Base-by-base conservation (phyloP, 176 grass and related monocot genomes). In the Luzula sylvatica region DNA sequence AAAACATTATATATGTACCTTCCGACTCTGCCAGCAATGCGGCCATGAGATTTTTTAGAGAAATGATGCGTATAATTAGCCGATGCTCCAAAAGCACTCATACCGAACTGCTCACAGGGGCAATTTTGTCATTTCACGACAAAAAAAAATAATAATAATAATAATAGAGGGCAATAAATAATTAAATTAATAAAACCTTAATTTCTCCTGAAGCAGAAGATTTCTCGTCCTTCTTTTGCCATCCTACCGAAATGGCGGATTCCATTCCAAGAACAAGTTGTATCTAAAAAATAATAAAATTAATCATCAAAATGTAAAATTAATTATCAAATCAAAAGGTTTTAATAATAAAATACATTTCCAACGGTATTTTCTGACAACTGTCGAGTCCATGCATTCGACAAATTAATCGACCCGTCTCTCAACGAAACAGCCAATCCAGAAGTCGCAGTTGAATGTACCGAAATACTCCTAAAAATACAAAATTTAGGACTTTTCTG, bases 181-280 rank as follows among this genome's bases (percentile, higher is more conserved):
- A 4, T 7, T 35, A 35, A 61, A 56, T 39, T 18, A 64, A 62
- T 27, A 71, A 46, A 11, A 98, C 92, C 85, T 98, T 98, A 61
- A 98, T 50, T 80, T 86, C 81, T 74, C 85, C 92, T 40, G 85
- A 44, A 11, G 92, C 85, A 56, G 85, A 77, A 70, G 17, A 63
- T 27, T 86, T 98, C 79, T 98, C 85, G 63, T 87, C 81, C 76
- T 86, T 82, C 71, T 79, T 89, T 75, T 90, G 81, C 92, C 92
- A 98, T 71, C 85, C 92, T 47, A 80, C 85, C 55, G 81, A 78
- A 53, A 98, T 77, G 63, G 68, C 75, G 61, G 92, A 98, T 65
- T 90, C 85, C 16, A 46, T 51, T 65, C 92, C 85, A 46, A 98
- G 74, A 61, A 86, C 78, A 72, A 98, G 92, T 66, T 98, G 78